Percentiles rank a stretch among this genome's conserved stretches.
These are phyloP conservation scores for Aspergillus tanneri DNA, from an alignment of 2,329 filamentous ascomycete genomes.

Conservation along the genomic window DNA sequence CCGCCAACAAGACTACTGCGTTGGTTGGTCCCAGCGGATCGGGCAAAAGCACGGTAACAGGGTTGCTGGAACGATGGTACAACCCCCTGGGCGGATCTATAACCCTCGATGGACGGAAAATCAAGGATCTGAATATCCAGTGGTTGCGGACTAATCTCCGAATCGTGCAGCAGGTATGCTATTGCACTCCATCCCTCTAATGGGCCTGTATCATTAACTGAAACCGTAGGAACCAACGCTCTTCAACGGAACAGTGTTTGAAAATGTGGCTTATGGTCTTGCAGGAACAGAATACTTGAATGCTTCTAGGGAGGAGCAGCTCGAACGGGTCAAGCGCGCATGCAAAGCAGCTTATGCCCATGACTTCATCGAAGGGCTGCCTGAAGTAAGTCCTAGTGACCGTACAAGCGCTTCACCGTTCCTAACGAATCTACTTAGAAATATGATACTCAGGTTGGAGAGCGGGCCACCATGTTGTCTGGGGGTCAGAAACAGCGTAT, in stretches of 20 bases:
- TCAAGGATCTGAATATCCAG: slow-evolving; percentile 34
- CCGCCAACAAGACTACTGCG: slow-evolving; percentile 51
- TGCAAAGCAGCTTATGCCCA: slow-evolving; percentile 58
- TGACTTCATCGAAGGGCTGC: slow-evolving; percentile 71
- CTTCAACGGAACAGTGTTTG: not conserved
- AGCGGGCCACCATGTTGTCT: slow-evolving; percentile 76
- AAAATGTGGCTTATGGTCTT: slow-evolving; percentile 47
- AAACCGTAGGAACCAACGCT: slow-evolving; percentile 40
- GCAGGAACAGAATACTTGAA: slow-evolving; percentile 13
- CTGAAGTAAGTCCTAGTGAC: slow-evolving; percentile 47
- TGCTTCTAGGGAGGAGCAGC: slow-evolving; percentile 17
- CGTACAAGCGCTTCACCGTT: not conserved
- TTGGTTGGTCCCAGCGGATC: slow-evolving; percentile 72
- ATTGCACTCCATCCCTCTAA: slow-evolving; percentile 75
- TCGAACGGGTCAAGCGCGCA: not conserved
- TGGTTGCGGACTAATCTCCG: slow-evolving; percentile 21
- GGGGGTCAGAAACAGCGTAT: slow-evolving; percentile 93
- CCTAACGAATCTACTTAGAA: slow-evolving; percentile 39
- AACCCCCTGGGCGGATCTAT: slow-evolving; percentile 43
- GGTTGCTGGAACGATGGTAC: slow-evolving; percentile 71
- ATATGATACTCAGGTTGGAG: slow-evolving; percentile 80
- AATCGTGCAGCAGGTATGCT: slow-evolving; percentile 62
- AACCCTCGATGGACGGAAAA: slow-evolving; percentile 37
- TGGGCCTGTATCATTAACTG: slow-evolving; percentile 37
- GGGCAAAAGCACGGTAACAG: slow-evolving; percentile 73